Evolutionary conservation across 768 basidiomycete species (phyloP), one percentile per base, ranked within the genome.

Genomic region (Pseudohyphozyma bogoriensis): DNA sequence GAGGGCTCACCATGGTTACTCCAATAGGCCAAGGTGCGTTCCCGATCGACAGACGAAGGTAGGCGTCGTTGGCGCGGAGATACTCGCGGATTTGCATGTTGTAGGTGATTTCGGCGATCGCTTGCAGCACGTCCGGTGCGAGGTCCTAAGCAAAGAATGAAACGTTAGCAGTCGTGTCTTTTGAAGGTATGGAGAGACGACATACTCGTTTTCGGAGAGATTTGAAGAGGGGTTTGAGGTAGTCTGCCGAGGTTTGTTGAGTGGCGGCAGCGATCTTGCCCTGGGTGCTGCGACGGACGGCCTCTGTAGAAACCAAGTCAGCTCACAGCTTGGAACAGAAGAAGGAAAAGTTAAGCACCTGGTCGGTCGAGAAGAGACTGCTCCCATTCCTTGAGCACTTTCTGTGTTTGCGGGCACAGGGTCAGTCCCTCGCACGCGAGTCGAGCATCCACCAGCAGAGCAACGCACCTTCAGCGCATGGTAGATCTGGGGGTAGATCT

Each of bases 21-120:
- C 95, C 95, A 70, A 99, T 99, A 2, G 95, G 95, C 95, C 95
- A 99, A 4, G 95, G 92, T 0, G 95, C 93, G 69, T 95, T 99
- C 36, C 95, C 95, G 65, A 99, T 99, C 8, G 89, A 91, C 40
- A 99, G 78, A 10, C 95, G 86, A 28, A 99, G 82, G 73, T 99
- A 99, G 0, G 92, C 85, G 72, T 99, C 95, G 69, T 97, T 99
- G 4, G 95, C 93, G 56, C 79, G 81, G 73, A 96, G 90, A 68
- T 99, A 99, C 73, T 92, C 84, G 32, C 95, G 85, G 65, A 82
- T 85, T 73, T 99, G 95, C 90, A 95, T 93, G 75, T 90, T 77
- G 71, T 96, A 87, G 10, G 96, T 87, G 55, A 99, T 92, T 74
- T 99, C 18, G 89, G 85, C 61, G 90, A 86, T 45, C 85, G 70